Percentiles rank a stretch among this genome's conserved stretches.
Evolutionary conservation across 2,329 filamentous ascomycete species (phyloP).

Genomic region (Botrytis sinoallii): DNA sequence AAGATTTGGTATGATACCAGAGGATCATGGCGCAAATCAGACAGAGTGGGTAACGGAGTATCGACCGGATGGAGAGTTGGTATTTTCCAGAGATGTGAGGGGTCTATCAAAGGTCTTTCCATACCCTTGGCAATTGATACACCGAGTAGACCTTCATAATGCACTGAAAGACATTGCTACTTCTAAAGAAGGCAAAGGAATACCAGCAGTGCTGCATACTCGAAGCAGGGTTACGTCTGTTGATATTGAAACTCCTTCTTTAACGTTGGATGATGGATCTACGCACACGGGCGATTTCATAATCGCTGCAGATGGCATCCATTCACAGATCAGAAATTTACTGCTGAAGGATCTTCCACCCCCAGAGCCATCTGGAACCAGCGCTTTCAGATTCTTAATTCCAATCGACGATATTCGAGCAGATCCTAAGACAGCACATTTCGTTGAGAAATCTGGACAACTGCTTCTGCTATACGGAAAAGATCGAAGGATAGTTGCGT

Average conservation of each 20-base stretch:
- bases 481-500: slow-evolving; percentile 47
- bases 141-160: slow-evolving; percentile 53
- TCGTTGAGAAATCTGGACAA: slow-evolving; percentile 36
- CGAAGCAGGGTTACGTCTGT: slow-evolving; percentile 45
- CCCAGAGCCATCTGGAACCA: slow-evolving; percentile 23
- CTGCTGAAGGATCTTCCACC: neutral
- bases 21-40: slow-evolving; percentile 38
- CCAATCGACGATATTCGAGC: slow-evolving; percentile 29
- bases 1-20: slow-evolving; percentile 44
- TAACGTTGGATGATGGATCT: slow-evolving; percentile 48
- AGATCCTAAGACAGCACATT: slow-evolving; percentile 39
- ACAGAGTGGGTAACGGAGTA: slow-evolving; percentile 17
- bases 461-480: slow-evolving; percentile 43
- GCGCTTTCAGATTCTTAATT: slow-evolving; percentile 33
- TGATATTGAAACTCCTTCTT: slow-evolving; percentile 41
- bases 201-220: slow-evolving; percentile 42
- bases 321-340: slow-evolving; percentile 10
- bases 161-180: slow-evolving; percentile 48
- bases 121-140: slow-evolving; percentile 48
- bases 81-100: neutral
- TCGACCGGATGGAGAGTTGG: slow-evolving; percentile 11
- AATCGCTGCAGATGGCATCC: slow-evolving; percentile 54
- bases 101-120: neutral
- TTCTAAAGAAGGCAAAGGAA: slow-evolving; percentile 38
- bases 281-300: slow-evolving; percentile 48